Evolutionary conservation across 2,329 filamentous ascomycete species (phyloP), one percentile per base, ranked within the genome.

Genomic region (Claviceps monticola): DNA sequence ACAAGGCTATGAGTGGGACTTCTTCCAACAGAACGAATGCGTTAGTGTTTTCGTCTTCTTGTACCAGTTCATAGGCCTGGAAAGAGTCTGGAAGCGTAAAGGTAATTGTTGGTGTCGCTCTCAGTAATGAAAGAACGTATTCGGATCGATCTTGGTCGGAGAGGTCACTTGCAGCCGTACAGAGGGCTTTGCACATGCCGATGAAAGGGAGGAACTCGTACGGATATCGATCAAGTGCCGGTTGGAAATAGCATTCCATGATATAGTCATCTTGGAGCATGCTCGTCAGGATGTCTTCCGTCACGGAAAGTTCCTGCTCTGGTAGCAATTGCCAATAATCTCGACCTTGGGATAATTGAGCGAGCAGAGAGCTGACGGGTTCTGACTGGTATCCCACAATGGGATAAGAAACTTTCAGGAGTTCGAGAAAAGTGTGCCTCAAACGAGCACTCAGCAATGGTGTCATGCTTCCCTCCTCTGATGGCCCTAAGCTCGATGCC

Each of bases 11-110:
- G 2, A 90, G 73, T 1, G 80, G 73, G 7, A 90, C 69, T 49
- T 82, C 75, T 45, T 75, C 72, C 1, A 75, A 71, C 4, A 96
- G 76, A 54, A 79, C 75, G 54, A 96, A 86, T 17, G 80, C 80
- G 59, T 94, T 93, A 26, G 80, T 81, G 57, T 93, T 90, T 54
- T 93, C 86, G 56, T 95, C 88, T 66, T 96, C 90, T 50, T 86
- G 82, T 41, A 85, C 82, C 13, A 90, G 80, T 55, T 83, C 79
- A 59, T 94, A 96, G 38, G 78, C 79, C 43, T 77, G 75, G 63
- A 95, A 95, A 36, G 77, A 68, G 0, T 75, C 68, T 0, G 87
- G 83, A n/a, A 95, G 74, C 13, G 77, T 73, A 57, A 94, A 83
- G 29, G 91, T 95, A 51, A 96, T 79, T 6, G 79, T 84, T 1